These are phyloP conservation scores for Kazachstania taianensis DNA, from an alignment of 805 yeast genomes.

Conservation along the genomic window DNA sequence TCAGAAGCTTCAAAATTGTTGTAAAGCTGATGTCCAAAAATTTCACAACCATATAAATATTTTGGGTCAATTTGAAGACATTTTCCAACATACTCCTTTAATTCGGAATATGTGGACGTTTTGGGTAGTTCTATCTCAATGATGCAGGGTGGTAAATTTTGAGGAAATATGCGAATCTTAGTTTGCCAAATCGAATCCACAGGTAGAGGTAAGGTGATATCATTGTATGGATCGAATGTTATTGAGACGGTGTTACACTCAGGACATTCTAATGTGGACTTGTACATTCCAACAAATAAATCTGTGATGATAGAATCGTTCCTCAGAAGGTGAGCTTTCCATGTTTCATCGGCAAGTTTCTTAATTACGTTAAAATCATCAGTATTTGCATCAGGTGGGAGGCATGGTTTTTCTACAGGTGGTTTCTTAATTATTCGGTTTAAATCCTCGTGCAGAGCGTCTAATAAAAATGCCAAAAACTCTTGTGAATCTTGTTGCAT, in stretches of 20 bases:
- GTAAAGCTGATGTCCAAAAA: conserved; percentile 60
- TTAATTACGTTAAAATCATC: conserved; percentile 42
- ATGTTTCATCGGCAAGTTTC: conserved; percentile 62
- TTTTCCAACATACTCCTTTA: conserved; percentile 50
- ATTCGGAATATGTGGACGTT: conserved; percentile 50
- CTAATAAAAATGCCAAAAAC: conserved; percentile 77
- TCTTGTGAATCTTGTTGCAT: conserved; percentile 95
- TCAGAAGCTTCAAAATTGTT: conserved; percentile 57
- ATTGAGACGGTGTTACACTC: conserved; percentile 67
- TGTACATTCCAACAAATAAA: conserved; percentile 81
- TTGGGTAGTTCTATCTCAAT: conserved; percentile 68
- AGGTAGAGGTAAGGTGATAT: conserved; percentile 83
- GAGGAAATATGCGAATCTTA: conserved; percentile 52
- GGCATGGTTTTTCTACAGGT: conserved; percentile 78
- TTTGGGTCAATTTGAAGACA: conserved; percentile 31
- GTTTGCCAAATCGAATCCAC: conserved; percentile 63
- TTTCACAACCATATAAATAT: conserved; percentile 43
- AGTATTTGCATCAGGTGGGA: conserved; percentile 48
- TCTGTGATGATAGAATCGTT: conserved; percentile 82
- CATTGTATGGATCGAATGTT: conserved; percentile 91
- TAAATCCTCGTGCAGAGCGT: conserved; percentile 87
- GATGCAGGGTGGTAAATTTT: conserved; percentile 36
- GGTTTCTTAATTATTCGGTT: conserved; percentile 80
- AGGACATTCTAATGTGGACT: conserved; percentile 85
- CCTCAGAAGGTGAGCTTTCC: conserved; percentile 69